Base-by-base conservation (phyloP, 1,139 yeast species). In the Torulaspora pretoriensis region DNA sequence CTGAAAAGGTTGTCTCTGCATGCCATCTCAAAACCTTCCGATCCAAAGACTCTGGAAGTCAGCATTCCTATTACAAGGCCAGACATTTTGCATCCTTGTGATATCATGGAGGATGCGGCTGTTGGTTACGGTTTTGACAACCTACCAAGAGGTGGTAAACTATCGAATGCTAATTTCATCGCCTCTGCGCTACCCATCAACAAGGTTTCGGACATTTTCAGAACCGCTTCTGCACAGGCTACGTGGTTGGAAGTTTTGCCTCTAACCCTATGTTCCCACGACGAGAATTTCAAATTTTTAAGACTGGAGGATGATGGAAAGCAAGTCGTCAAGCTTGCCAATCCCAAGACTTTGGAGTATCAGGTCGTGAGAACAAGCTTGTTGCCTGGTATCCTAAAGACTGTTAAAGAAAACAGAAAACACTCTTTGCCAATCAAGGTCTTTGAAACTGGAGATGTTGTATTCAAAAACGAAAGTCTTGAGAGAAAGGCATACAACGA, bases 81-180 rank as follows among this genome's bases (percentile, higher is more conserved):
- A 8, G 99, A 94, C 68, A 79, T 94, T 52, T 77, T 94, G 61
- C 99, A 94, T 68, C 96, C 89, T 68, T 92, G 98, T 75, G 99
- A 94, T 69, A 84, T 94, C 56, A 86, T 94, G 96, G 99, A 94
- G 69, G 99, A 94, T 68, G 96, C 90, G 38, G 98, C 97, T 42
- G 84, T 94, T 64, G 95, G 89, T 28, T 94, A 89, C 65, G 99
- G 98, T 48, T 94, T 83, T 74, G 86, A 90, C 70, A 88, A 87
- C 66, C 76, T 94, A 63, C 76, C 76, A 52, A 87, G 83, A 69
- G 82, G 95, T 45, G 84, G 84, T 65, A 94, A 95, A 49, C 73
- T 81, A 55, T 75, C 90, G 47, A 83, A 86, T 37, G 81, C 90
- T 41, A 79, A 89, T 47, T 83, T 87, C 53, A 69, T 69, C 47